Evolutionary conservation across 768 basidiomycete genomes (phyloP).

Genomic region (Neoboletus brunneissimus): DNA sequence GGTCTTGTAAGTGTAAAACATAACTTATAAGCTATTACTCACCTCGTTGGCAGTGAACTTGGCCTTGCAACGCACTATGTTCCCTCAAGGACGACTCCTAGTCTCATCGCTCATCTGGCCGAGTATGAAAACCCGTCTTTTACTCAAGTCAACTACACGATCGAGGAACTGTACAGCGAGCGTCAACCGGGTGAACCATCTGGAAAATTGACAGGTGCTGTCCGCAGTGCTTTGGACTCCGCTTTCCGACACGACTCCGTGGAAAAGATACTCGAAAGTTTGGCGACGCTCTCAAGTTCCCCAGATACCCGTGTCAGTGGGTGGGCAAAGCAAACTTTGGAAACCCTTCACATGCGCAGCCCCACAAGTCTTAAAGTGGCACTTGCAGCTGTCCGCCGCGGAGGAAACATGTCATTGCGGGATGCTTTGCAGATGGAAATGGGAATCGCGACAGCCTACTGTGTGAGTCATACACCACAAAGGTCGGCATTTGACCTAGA

Average conservation of each 20-base stretch:
- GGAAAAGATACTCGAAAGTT: conserved; percentile 61
- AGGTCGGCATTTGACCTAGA: conserved; percentile 12
- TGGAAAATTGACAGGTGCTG: conserved; percentile 53
- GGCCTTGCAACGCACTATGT: conserved; percentile 95
- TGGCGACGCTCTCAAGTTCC: conserved; percentile 42
- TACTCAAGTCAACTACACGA: conserved; percentile 61
- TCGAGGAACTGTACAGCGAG: conserved; percentile 63
- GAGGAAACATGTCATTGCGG: conserved; percentile 58
- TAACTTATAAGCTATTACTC: conserved; percentile 7
- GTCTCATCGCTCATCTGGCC: conserved; percentile 66
- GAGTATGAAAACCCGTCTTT: conserved; percentile 35
- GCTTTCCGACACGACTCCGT: conserved; percentile 74
- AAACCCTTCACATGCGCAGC: conserved; percentile 64
- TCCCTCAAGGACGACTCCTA: conserved; percentile 69
- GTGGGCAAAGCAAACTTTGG: conserved; percentile 77
- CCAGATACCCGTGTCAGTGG: conserved; percentile 46
- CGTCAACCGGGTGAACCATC: conserved; percentile 54
- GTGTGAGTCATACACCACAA: conserved; percentile 53
- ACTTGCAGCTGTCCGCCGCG: conserved; percentile 72
- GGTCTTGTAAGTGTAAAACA: conserved; percentile 65
- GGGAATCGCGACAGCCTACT: conserved; percentile 84
- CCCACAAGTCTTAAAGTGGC: conserved; percentile 93
- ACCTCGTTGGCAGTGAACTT: conserved; percentile 57
- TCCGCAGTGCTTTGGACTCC: conserved; percentile 74
- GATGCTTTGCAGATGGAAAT: conserved; percentile 82